These are phyloP conservation scores for Gynochthodes officinalis DNA, from an alignment of 257 asterid genomes.

Conservation along the genomic window DNA sequence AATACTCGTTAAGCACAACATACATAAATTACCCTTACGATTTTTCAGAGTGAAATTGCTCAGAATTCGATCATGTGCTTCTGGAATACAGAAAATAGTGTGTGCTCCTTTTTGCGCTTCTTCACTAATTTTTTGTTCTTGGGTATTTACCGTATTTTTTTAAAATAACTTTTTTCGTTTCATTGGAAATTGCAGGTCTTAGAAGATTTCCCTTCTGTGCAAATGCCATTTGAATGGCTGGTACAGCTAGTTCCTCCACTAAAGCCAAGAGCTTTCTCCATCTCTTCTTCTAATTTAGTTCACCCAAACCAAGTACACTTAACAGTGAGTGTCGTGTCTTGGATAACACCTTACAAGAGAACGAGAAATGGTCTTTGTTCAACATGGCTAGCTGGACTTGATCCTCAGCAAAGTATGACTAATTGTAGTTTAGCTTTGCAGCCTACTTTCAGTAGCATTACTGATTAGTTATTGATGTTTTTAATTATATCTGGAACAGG, in stretches of 20 bases:
- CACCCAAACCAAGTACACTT: slow-evolving; percentile 90
- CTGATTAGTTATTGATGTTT: background rate
- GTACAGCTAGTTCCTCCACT: slow-evolving; percentile 86
- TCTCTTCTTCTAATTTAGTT: slow-evolving; percentile 70
- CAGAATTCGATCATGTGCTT: background rate
- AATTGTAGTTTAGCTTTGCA: background rate
- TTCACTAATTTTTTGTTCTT: background rate
- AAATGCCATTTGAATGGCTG: slow-evolving; percentile 93
- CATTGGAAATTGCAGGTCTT: slow-evolving; percentile 52
- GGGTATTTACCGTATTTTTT: no score
- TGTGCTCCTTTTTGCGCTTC: background rate
- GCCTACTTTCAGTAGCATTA: background rate
- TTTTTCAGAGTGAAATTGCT: background rate
- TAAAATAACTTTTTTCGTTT: background rate
- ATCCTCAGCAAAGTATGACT: slow-evolving; percentile 64
- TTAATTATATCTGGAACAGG: slow-evolving; percentile 42
- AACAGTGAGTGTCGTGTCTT: slow-evolving; percentile 72
- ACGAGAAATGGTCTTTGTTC: slow-evolving; percentile 86
- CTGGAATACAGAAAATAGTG: background rate
- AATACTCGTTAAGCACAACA: background rate
- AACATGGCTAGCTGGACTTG: slow-evolving; percentile 83
- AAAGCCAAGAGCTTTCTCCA: slow-evolving; percentile 82
- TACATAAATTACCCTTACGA: background rate
- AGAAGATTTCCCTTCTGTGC: slow-evolving; percentile 90
- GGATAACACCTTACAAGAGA: slow-evolving; percentile 95